Evolutionary conservation across 2,329 filamentous ascomycete genomes (phyloP).

Genomic region (Dothidotthia symphoricarpi): DNA sequence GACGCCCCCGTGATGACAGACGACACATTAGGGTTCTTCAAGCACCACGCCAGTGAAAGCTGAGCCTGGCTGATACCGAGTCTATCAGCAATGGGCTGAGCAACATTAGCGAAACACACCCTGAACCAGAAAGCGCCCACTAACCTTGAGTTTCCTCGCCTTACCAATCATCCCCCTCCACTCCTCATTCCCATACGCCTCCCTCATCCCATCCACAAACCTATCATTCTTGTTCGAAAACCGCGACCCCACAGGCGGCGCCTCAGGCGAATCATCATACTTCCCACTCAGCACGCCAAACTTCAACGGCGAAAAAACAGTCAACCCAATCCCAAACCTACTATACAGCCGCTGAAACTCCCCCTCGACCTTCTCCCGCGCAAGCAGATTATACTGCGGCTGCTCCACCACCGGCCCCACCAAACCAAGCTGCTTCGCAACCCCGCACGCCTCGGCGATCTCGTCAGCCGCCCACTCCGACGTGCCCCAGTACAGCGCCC

Average conservation of each 20-base stretch:
- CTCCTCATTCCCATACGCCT: conserved; percentile 49
- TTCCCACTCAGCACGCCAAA: conserved; percentile 60
- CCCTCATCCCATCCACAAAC: conserved; percentile 52
- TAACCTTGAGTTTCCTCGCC: conserved; percentile 48
- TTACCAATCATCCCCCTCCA: conserved; percentile 59
- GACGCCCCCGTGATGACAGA: conserved; percentile 32
- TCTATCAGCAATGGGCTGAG: conserved; percentile 57
- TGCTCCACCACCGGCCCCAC: conserved; percentile 55
- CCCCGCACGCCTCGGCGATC: conserved; percentile 59
- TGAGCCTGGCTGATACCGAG: conserved; percentile 57
- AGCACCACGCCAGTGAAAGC: conserved; percentile 38
- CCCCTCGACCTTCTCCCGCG: conserved; percentile 57
- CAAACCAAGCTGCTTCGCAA: conserved; percentile 59
- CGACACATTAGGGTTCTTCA: conserved; percentile 38
- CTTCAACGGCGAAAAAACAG: conserved; percentile 56
- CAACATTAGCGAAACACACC: conserved; percentile 6
- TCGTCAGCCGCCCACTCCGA: conserved; percentile 60
- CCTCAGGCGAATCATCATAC: conserved; percentile 56
- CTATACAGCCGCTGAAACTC: conserved; percentile 57
- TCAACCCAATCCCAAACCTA: conserved; percentile 56
- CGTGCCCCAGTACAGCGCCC: conserved; percentile 67
- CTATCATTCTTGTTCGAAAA: conserved; percentile 58
- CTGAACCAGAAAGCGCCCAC: not conserved
- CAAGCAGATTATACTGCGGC: conserved; percentile 60
- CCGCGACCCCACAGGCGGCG: conserved; percentile 58